These are phyloP conservation scores for Penicillium sp. DNA, from an alignment of 2,329 filamentous ascomycete genomes.

Conservation along the genomic window DNA sequence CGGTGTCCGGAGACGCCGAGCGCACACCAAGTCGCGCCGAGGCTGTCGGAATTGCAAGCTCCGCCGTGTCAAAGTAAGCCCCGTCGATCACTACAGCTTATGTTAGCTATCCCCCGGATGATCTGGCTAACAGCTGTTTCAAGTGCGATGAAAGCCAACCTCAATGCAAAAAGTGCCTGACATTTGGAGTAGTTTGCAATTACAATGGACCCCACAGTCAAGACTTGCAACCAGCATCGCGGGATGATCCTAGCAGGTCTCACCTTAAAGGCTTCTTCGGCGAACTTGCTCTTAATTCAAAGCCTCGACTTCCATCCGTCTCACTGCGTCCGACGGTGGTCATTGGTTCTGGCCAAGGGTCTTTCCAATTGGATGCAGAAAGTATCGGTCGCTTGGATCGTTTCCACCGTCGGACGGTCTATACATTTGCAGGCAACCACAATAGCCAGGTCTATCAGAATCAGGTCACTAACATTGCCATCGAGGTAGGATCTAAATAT, in stretches of 20 bases:
- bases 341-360: constrained; percentile 14
- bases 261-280: neutral
- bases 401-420: constrained; percentile 11
- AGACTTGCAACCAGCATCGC: constrained; percentile 49
- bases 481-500: constrained; percentile 11
- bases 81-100: neutral
- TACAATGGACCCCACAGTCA: constrained; percentile 40
- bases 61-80: constrained; percentile 17
- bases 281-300: constrained; percentile 8
- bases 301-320: neutral
- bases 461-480: constrained; percentile 11
- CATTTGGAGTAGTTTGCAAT: constrained; percentile 40
- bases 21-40: constrained; percentile 56
- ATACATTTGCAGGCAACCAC: constrained; percentile 9
- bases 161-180: constrained; percentile 51
- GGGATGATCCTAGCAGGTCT: constrained; percentile 41
- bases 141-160: constrained; percentile 58
- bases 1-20: constrained; percentile 14
- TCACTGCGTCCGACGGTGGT: neutral
- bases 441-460: constrained; percentile 9
- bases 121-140: neutral
- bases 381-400: constrained; percentile 10
- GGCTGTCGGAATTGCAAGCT: constrained; percentile 58
- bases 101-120: neutral
- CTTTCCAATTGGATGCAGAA: constrained; percentile 12